Base-by-base conservation (phyloP, 805 yeast species). In the Ogataea degrootiae region DNA sequence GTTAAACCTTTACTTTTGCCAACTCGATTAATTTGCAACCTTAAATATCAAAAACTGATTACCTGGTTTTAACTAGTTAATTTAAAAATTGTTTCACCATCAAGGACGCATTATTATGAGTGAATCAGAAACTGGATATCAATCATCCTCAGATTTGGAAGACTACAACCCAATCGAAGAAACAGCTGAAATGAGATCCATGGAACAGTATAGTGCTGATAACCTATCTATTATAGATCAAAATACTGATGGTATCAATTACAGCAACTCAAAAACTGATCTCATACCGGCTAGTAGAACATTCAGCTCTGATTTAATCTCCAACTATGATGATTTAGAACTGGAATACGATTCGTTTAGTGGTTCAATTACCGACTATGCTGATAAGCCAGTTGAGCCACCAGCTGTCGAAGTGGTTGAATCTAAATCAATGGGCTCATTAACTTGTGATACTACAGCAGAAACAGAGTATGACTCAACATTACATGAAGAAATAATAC, bases 311-410 rank as follows among this genome's bases (percentile, higher is more conserved):
- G 60, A 49, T 9, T 40, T 57, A 15, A 47, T 53, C 19, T 48
- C 60, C 7, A 53, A 57, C 47, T 57, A 51, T 42, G 55, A 55
- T 33, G 61, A 59, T 43, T 52, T 65, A 34, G 66, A 64, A 33
- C 55, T 65, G 29, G 67, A 65, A 41, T 65, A 50, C 51, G 69
- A 65, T 40, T 57, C 58, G 2, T 65, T 65, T 51, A 59, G 46
- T 46, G 69, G 69, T 3, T 64, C 68, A 1, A 46, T 62, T 22
- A 49, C 56, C 12, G 65, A 63, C 37, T 55, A 55, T 49, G 66
- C 63, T 4, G 61, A 56, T 37, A 51, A 47, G 26, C 46, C 37
- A 17, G 43, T 22, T 15, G 11, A 31, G 35, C 22, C 12, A 37
- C 11, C 41, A 14, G 39, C 37, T 12, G 35, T 26, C 19, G 48